These are phyloP conservation scores for Fusarium sp. DNA, from an alignment of 2,329 filamentous ascomycete genomes.

Conservation along the genomic window DNA sequence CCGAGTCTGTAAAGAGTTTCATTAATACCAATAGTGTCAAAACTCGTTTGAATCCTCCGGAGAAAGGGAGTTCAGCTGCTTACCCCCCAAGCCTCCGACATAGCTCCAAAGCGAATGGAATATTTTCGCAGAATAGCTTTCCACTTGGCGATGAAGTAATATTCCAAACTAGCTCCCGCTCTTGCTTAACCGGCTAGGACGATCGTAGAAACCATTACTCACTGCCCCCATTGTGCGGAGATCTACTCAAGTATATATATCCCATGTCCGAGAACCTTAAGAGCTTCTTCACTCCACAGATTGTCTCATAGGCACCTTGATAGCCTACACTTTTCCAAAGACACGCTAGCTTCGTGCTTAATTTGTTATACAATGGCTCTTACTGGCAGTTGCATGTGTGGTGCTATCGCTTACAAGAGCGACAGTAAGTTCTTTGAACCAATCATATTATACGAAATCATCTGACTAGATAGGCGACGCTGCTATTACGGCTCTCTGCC, in stretches of 20 bases:
- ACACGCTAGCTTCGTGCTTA: slow-evolving; percentile 14
- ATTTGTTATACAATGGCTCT: slow-evolving; percentile 33
- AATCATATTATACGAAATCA: background rate
- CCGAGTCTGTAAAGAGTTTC: background rate
- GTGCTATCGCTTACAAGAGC: slow-evolving; percentile 51
- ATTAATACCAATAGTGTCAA: background rate
- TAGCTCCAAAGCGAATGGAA: background rate
- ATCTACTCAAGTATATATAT: slow-evolving; percentile 34
- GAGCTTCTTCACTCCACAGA: slow-evolving; percentile 28
- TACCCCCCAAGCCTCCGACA: background rate
- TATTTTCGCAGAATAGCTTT: background rate
- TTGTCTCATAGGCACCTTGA: slow-evolving; percentile 33
- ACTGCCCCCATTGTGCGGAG: background rate
- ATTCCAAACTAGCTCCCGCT: slow-evolving; percentile 28
- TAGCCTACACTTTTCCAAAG: slow-evolving; percentile 14
- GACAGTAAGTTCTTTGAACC: slow-evolving; percentile 43
- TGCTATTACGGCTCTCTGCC: slow-evolving; percentile 60
- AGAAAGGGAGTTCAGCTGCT: background rate
- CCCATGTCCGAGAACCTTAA: slow-evolving; percentile 39
- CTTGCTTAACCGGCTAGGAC: background rate
- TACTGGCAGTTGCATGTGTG: slow-evolving; percentile 53
- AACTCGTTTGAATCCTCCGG: background rate
- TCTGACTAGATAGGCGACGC: slow-evolving; percentile 52
- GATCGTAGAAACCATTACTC: background rate
- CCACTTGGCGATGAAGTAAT: slow-evolving; percentile 9